Conservation (phyloP, 1,284 basidiomycete species). For the Melampsora larici-populina region DNA sequence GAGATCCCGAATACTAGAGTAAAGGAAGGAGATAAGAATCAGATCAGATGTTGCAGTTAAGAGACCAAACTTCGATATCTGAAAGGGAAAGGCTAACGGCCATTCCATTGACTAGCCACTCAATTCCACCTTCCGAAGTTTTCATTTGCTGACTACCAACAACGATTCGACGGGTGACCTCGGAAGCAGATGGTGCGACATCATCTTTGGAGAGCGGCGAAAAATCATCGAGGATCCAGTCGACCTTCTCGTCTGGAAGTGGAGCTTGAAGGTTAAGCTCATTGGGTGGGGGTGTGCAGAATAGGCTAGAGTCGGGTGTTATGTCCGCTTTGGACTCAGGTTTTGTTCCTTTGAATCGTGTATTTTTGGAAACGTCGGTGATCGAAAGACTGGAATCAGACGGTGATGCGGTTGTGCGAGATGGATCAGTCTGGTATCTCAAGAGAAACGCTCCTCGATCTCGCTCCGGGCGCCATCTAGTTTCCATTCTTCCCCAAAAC, state of each 20-base stretch:
- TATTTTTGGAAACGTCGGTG: neutral
- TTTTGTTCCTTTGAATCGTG: too few relatives aligned
- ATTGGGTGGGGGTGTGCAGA: neutral
- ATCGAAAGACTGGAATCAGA: neutral
- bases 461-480: slow-evolving; percentile 27
- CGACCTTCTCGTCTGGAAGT: slow-evolving; percentile 19
- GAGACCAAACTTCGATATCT: neutral
- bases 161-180: slow-evolving; percentile 32
- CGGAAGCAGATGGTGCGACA: slow-evolving; percentile 15
- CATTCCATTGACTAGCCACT: slow-evolving; percentile 39
- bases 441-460: slow-evolving; percentile 31
- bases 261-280: neutral
- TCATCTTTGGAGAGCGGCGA: slow-evolving; percentile 9
- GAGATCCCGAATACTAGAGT: neutral
- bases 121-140: slow-evolving; percentile 7
- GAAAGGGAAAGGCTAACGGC: slow-evolving; percentile 7
- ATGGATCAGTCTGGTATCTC: slow-evolving; percentile 13
- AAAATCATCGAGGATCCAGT: slow-evolving; percentile 21
- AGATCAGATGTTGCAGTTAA: neutral
- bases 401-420: neutral
- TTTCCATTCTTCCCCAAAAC: slow-evolving; percentile 37
- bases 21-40: neutral
- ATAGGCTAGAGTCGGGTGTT: too few relatives aligned
- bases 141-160: slow-evolving; percentile 31
- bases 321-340: too few relatives aligned